Evolutionary conservation across 176 grass and related monocot genomes (phyloP).

Genomic region (Rhynchospora tenuis): DNA sequence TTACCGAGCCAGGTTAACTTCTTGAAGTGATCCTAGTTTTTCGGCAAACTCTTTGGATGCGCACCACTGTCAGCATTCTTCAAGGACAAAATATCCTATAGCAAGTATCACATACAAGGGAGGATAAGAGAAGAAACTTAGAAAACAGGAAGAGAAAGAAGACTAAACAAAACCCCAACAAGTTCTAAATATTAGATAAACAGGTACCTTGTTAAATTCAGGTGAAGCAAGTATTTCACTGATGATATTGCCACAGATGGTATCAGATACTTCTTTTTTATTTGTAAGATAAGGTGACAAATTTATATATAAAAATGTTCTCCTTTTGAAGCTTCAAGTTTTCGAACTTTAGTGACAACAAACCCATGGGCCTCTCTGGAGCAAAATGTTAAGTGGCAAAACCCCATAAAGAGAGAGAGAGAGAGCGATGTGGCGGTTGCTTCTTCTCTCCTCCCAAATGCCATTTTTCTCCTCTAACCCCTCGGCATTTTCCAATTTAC

Average conservation of each 20-base stretch:
- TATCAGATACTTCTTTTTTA: slow-evolving; percentile 24
- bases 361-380: too few species aligned
- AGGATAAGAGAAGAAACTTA: slow-evolving; percentile 2
- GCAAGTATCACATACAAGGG: background rate
- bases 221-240: slow-evolving; percentile 6
- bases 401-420: too few species aligned
- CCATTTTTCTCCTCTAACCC: slow-evolving; percentile 15
- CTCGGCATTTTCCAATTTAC: background rate
- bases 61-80: background rate
- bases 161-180: background rate
- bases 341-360: too few species aligned
- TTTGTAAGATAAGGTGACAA: too few species aligned
- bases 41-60: slow-evolving; percentile 23
- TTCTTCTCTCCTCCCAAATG: slow-evolving; percentile 27
- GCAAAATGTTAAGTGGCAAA: too few species aligned
- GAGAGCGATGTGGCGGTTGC: too few species aligned
- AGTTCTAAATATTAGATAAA: background rate
- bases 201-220: slow-evolving; percentile 6
- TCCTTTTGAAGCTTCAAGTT: too few species aligned
- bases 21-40: slow-evolving; percentile 24
- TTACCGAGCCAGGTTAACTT: slow-evolving; percentile 5
- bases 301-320: too few species aligned
- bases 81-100: slow-evolving; percentile 12
- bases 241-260: slow-evolving; percentile 17
- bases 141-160: background rate